Evolutionary conservation across 176 grass and related monocot genomes (phyloP).

Genomic region (Areca catechu): DNA sequence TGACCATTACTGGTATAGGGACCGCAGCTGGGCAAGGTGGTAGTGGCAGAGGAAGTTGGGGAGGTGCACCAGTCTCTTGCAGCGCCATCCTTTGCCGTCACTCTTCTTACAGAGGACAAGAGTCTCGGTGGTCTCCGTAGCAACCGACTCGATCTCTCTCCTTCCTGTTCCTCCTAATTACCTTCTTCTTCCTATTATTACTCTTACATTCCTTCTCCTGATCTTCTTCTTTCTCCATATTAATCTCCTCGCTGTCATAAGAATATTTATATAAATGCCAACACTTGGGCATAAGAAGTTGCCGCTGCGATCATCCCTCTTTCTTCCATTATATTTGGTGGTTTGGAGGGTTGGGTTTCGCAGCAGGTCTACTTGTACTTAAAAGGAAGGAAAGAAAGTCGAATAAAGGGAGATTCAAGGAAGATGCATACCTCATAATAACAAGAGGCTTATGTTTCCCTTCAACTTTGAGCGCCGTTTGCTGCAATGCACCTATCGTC

Average conservation of each 20-base stretch:
- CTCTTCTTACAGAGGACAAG: conserved; percentile 33
- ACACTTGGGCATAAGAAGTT: no score
- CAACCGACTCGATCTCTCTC: no score
- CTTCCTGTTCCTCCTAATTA: neutral
- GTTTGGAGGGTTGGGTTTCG: no score
- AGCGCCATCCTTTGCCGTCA: conserved; percentile 34
- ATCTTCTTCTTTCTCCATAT: no score
- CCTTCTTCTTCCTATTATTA: conserved; percentile 17
- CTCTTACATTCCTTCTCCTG: neutral
- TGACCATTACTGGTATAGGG: neutral
- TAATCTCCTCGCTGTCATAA: no score
- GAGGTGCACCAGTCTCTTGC: conserved; percentile 12
- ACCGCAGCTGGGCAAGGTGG: conserved; percentile 18
- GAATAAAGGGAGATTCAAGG: neutral
- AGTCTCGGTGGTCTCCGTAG: neutral
- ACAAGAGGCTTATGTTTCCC: no score
- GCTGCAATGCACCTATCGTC: neutral
- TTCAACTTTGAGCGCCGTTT: neutral
- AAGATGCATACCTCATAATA: no score
- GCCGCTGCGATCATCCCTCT: no score
- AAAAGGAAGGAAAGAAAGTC: neutral
- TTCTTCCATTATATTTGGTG: no score
- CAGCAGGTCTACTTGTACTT: no score
- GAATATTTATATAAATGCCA: no score
- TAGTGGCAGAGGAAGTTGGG: conserved; percentile 30